Conservation (phyloP, 2,329 filamentous ascomycete species). For the Paecilomyces variotii region DNA sequence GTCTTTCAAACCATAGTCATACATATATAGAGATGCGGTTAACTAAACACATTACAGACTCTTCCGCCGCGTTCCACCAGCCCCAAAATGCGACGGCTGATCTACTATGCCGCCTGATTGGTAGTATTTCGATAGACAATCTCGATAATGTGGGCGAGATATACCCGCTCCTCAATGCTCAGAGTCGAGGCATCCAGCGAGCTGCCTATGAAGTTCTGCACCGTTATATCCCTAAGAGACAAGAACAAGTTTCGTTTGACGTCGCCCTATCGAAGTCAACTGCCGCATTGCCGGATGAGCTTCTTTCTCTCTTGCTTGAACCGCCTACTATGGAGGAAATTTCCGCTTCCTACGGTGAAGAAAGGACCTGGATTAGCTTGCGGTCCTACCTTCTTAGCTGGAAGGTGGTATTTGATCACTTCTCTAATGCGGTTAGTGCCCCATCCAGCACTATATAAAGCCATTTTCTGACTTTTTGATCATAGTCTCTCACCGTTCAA, state of each 20-base stretch:
- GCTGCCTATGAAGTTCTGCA: slow-evolving; percentile 76
- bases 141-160: slow-evolving; percentile 59
- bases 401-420: slow-evolving; percentile 84
- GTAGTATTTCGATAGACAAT: slow-evolving; percentile 53
- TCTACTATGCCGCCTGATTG: slow-evolving; percentile 61
- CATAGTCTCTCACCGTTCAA: slow-evolving; percentile 67
- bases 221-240: slow-evolving; percentile 64
- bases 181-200: slow-evolving; percentile 67
- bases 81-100: slow-evolving; percentile 69
- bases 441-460: neutral
- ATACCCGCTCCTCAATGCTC: slow-evolving; percentile 67
- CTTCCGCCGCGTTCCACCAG: slow-evolving; percentile 49
- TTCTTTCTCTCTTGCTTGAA: slow-evolving; percentile 75
- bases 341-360: slow-evolving; percentile 55
- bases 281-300: slow-evolving; percentile 70
- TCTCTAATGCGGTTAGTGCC: slow-evolving; percentile 51
- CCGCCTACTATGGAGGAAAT: slow-evolving; percentile 64
- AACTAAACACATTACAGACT: slow-evolving; percentile 23
- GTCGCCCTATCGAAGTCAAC: slow-evolving; percentile 46
- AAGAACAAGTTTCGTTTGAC: slow-evolving; percentile 77
- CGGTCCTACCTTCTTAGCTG: slow-evolving; percentile 81
- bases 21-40: neutral
- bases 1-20: slow-evolving; percentile 6
- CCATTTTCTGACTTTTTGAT: slow-evolving; percentile 15
- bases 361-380: slow-evolving; percentile 58